Base-by-base conservation (phyloP, 2,329 filamentous ascomycete genomes). In the Colletotrichum orbiculare region DNA sequence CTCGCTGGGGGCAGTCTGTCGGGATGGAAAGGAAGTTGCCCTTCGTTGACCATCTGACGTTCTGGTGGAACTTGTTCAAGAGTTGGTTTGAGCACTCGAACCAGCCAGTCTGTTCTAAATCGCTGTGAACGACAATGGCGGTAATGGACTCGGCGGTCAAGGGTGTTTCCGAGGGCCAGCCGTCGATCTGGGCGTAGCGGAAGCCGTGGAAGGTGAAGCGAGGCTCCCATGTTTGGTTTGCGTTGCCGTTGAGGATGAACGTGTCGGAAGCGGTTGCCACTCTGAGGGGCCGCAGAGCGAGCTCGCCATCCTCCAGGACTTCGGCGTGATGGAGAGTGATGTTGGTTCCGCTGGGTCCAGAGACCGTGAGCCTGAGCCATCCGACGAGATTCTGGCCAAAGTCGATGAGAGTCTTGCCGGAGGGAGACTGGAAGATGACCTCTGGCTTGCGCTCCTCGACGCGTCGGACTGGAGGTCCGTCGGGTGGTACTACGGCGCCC, bases 341-440 rank as follows among this genome's bases (percentile, higher is more conserved):
- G 8, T 72, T 76, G 3, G 78, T 75, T 1, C 79, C 81, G 3
- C 71, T 69, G 0, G 76, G 73, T 0, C 77, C 80, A 43, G 68
- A 68, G 2, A 82, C 70, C 1, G 69, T 75, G 10, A 87, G 68
- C 0, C 74, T 73, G 1, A 87, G 60, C 68, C 78, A 78, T 1
- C 86, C 86, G 1, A 87, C 85, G 0, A 88, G 73, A 67, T 88
- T 87, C 69, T 88, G 85, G 2, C 85, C 85, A 70, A 88, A 87
- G 67, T 88, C 85, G 6, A 87, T 60, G 3, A 86, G 71, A 0
- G 74, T 78, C 65, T 82, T 83, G 1, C 82, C 81, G 0, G 79
- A 78, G 0, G 76, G 73, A 0, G 78, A 71, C 64, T 67, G 71
- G 11, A 76, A 75, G 39, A 78, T 73, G 11, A 67, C 49, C 6